phyloP scores from a whole-genome alignment of 2,329 filamentous ascomycete genomes.

The Fusarium avenaceum region DNA sequence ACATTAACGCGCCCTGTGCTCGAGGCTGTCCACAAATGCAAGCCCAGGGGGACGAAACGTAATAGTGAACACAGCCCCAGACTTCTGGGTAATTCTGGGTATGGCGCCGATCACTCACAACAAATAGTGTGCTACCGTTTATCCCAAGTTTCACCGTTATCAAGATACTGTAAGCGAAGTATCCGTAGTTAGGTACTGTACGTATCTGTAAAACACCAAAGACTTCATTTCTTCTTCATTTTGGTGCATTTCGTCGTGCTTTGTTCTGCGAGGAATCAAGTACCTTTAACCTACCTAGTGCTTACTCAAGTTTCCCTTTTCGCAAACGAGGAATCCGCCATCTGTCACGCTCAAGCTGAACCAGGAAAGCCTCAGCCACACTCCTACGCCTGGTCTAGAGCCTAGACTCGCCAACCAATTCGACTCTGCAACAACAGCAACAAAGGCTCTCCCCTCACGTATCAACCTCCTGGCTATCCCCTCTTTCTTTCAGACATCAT shows the following conservation, averaged over 20 bases:
- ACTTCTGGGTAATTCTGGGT: constrained; percentile 5
- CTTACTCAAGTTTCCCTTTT: constrained; percentile 33
- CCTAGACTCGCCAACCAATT: constrained; percentile 28
- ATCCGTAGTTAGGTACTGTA: neutral
- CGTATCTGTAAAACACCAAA: neutral
- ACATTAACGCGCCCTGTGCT: constrained; percentile 11
- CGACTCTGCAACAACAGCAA: constrained; percentile 6
- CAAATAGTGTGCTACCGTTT: neutral
- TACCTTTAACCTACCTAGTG: constrained; percentile 15
- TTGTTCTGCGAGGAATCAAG: constrained; percentile 14
- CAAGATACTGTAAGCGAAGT: neutral
- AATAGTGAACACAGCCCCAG: neutral
- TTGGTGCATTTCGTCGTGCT: neutral
- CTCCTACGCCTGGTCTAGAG: constrained; percentile 9
- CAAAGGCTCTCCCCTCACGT: constrained; percentile 15
- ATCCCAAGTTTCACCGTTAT: neutral
- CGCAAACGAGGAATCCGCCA: constrained; percentile 24
- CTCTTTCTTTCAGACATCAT: constrained; percentile 3
- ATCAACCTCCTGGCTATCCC: neutral
- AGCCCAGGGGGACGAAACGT: constrained; percentile 4
- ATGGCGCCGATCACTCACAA: constrained; percentile 13
- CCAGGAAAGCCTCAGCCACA: constrained; percentile 38
- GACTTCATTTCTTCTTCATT: neutral
- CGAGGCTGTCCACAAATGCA: neutral
- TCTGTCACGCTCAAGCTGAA: constrained; percentile 29